Conservation (phyloP, 768 basidiomycete species). For the Exidia glandulosa region DNA sequence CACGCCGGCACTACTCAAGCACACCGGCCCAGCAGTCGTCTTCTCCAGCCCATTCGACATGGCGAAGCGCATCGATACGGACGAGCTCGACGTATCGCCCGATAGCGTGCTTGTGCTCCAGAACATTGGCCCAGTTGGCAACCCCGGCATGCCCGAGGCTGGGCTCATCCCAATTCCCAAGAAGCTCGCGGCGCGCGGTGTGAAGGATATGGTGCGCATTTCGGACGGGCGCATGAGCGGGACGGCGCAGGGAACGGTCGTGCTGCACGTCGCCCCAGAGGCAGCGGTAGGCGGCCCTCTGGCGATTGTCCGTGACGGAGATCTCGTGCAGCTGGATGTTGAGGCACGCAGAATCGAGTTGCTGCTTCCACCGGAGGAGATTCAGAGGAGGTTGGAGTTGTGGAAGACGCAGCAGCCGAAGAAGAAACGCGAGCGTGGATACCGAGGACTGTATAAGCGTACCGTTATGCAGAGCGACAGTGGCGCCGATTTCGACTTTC, state of each 20-base stretch:
- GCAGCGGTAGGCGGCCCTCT: constrained; percentile 13
- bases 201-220: constrained; percentile 17
- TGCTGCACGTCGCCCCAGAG: constrained; percentile 17
- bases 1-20: constrained; percentile 1
- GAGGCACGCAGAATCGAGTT: constrained; percentile 16
- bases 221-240: constrained; percentile 17
- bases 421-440: constrained; percentile 7
- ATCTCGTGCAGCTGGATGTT: constrained; percentile 23
- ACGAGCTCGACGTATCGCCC: constrained; percentile 9
- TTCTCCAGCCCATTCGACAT: constrained; percentile 13
- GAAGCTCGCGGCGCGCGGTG: constrained; percentile 13
- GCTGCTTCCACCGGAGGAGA: constrained; percentile 4
- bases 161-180: constrained; percentile 17
- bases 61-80: constrained; percentile 10
- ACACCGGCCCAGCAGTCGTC: constrained; percentile 13
- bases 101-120: constrained; percentile 13
- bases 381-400: neutral
- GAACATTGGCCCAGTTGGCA: constrained; percentile 15
- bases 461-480: constrained; percentile 11
- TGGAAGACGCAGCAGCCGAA: neutral
- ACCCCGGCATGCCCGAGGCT: constrained; percentile 19
- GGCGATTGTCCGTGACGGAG: constrained; percentile 14
- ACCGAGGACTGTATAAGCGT: constrained; percentile 11
- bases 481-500: constrained; percentile 16
- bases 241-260: constrained; percentile 16